Base-by-base conservation (phyloP, 2,329 filamentous ascomycete species). In the Phyllosticta paracitricarpa region DNA sequence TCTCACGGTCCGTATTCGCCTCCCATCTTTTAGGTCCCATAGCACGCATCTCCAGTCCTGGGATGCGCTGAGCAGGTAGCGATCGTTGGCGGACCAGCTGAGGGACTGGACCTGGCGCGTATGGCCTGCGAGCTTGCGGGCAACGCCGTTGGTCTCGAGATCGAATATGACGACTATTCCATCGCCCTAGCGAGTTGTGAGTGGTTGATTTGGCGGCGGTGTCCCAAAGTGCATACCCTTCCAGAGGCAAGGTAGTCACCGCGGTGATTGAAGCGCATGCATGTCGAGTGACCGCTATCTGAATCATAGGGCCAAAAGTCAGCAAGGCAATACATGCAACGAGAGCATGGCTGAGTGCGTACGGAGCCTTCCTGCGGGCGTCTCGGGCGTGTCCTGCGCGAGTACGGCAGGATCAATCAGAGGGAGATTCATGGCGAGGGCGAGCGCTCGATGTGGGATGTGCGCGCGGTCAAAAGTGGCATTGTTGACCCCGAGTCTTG, bases 21-120 rank as follows among this genome's bases (percentile, higher is more conserved):
- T 81, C 70, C 86, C 84, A 73, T 88, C 82, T 70, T 88, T 82
- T 62, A 99, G 79, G 74, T 99, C 94, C 94, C 94, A 99, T 0
- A 99, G 81, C 57, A 96, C 91, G 65, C 89, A 92, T 75, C 95
- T 96, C 89, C 93, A 97, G 70, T 96, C 94, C 73, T 97, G 91
- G 54, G 91, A 96, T 10, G 91, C 89, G 62, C 91, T 96, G 62
- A 99, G 83, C 58, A 99, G 81, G 75, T 96, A 97, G 66, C 90
- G 84, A 26, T 94, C 93, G 76, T 91, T 90, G 68, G 88, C 83
- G 58, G 93, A 97, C 94, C 94, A 99, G 78, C 92, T 82, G 63
- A 99, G 76, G 58, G 90, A 96, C 68, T 96, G 93, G 62, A 99
- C 92, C 72, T 94, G 93, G 71, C 90, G 87, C 57, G 89, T 96